Evolutionary conservation across 768 basidiomycete genomes (phyloP), one percentile per base, ranked within the genome.

Genomic region (Amylocystis lapponica): DNA sequence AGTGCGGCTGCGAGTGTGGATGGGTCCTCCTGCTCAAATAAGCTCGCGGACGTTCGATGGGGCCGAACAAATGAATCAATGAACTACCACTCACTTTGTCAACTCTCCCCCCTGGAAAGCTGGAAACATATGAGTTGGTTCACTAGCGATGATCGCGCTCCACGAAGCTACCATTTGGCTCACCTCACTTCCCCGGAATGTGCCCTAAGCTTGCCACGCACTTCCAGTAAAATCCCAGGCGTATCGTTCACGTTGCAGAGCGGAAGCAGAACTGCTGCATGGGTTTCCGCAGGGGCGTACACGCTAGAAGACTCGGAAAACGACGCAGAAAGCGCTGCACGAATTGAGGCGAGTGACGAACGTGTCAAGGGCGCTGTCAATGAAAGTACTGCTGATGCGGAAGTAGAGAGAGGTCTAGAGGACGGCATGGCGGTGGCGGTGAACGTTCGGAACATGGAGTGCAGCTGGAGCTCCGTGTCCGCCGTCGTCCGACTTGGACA

Each of bases 161-260:
- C n/a, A n/a, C n/a, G n/a, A n/a, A n/a, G n/a, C n/a, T n/a, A n/a
- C n/a, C n/a, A n/a, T n/a, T n/a, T n/a, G n/a, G 45, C 70, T 27
- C 47, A 86, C 87, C 87, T 87, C 26, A 89, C 78, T 68, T 89
- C 85, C n/a, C 87, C 86, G 0, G 86, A 81, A 61, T 89, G 87
- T 23, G 69, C 72, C 51, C 85, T 62, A 30, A 74, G 62, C 53
- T 78, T 76, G 13, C 76, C 77, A 50, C 87, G 71, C 25, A 89
- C 76, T 60, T 89, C 82, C 13, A 88, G 70, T 36, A 90, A 58
- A 16, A 91, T 72, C 6, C 85, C 80, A 0, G 87, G 83, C 12
- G 67, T 65, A 39, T 71, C 69, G 25, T 72, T 66, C 16, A 89
- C 80, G 54, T 90, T 89, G 63, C 86, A 89, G 39, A 89, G 66